These are phyloP conservation scores for Gossypium anomalum DNA, from an alignment of 345 rosid genomes.

Conservation along the genomic window DNA sequence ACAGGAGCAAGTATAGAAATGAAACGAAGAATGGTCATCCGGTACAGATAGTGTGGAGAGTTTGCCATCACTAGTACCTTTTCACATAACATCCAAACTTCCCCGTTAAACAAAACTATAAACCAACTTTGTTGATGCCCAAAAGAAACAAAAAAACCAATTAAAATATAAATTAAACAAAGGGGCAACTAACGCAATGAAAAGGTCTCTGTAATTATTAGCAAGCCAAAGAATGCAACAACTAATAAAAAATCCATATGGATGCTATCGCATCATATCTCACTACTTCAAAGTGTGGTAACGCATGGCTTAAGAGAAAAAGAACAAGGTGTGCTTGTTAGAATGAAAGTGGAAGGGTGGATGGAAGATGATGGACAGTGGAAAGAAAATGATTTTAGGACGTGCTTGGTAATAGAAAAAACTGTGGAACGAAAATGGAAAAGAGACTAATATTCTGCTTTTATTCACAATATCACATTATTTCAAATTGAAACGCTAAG, in stretches of 20 bases:
- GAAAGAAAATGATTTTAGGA: too few species aligned
- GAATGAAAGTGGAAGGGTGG: too few species aligned
- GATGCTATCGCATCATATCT: background rate
- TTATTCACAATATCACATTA: too few species aligned
- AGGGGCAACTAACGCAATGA: background rate
- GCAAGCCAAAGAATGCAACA: background rate
- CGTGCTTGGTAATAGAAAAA: too few species aligned
- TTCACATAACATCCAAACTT: constrained; percentile 9
- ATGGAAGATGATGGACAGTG: too few species aligned
- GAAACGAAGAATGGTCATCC: constrained; percentile 77
- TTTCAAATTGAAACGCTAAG: too few species aligned
- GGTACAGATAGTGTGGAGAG: constrained; percentile 78
- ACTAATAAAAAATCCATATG: background rate
- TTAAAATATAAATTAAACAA: background rate
- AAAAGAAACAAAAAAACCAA: background rate
- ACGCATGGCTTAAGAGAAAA: background rate
- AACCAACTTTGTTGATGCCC: background rate
- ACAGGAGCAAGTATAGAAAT: constrained; percentile 87
- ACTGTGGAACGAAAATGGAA: too few species aligned
- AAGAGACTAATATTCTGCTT: too few species aligned
- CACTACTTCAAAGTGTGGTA: background rate
- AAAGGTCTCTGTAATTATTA: background rate
- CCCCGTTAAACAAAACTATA: background rate
- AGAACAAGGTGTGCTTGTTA: too few species aligned
- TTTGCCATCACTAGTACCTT: constrained; percentile 78